phyloP scores from a whole-genome alignment of 2,329 filamentous ascomycete genomes.

The Aspergillus sp. region DNA sequence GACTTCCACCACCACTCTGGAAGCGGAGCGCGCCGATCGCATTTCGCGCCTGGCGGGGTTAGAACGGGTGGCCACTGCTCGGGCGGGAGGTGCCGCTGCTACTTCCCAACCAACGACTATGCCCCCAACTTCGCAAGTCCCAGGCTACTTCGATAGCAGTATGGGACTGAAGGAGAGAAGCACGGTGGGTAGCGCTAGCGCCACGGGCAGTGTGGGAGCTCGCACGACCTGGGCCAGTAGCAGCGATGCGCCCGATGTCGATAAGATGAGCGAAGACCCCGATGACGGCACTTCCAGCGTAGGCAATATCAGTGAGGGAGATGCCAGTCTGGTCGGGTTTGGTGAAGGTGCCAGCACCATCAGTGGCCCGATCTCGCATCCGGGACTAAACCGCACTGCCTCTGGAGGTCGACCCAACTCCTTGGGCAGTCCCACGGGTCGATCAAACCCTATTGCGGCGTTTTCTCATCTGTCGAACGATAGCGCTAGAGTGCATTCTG shows the following conservation, averaged over 20 bases:
- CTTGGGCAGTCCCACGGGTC: constrained; percentile 38
- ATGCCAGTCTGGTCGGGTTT: constrained; percentile 82
- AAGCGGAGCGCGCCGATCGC: constrained; percentile 89
- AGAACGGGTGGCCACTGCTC: constrained; percentile 78
- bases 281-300: constrained; percentile 64
- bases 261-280: constrained; percentile 64
- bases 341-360: constrained; percentile 88
- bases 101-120: constrained; percentile 30
- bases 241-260: constrained; percentile 57
- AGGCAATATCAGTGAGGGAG: constrained; percentile 79
- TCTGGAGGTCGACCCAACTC: constrained; percentile 40
- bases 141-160: constrained; percentile 78
- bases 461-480: constrained; percentile 33
- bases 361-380: constrained; percentile 71
- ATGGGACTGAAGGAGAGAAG: constrained; percentile 75
- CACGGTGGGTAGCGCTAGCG: constrained; percentile 87
- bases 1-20: constrained; percentile 70
- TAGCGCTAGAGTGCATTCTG: constrained; percentile 37
- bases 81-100: constrained; percentile 45
- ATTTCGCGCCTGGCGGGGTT: constrained; percentile 94
- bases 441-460: constrained; percentile 28
- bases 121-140: constrained; percentile 43
- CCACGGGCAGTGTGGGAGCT: constrained; percentile 70
- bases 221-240: constrained; percentile 68
- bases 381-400: constrained; percentile 42